Base-by-base conservation (phyloP, 208 protist species). In the Crithidia bombi region DNA sequence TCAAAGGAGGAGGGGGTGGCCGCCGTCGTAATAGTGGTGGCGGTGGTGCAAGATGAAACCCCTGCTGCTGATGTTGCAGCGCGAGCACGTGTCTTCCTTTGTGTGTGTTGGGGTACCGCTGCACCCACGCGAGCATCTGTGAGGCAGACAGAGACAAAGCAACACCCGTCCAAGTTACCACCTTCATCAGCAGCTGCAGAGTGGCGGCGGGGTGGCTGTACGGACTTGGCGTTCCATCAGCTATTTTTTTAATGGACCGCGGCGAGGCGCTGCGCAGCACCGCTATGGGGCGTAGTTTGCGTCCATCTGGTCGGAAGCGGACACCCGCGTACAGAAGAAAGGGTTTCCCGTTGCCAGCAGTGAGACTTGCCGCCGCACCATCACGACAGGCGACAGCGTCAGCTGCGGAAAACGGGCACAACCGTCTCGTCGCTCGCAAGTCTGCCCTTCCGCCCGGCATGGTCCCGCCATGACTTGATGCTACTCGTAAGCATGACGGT, bases 201-300 rank as follows among this genome's bases (percentile, higher is more conserved):
- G 62, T 36, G 6, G 44, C 17, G 12, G 33, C 35, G 21, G 36
- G 12, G 50, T 62, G 49, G 39, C 56, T 61, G 58, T 61, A 75
- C 15, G 51, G 57, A 32, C 49, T 51, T 14, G 75, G 80, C 30
- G 71, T 36, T 2, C 67, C 80, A 6, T 64, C 70, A 4, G 67
- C 69, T 41, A 75, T 55, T 15, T 26, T 58, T 15, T 43, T 38
- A 36, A 88, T 51, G n/a, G 79, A 78, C 5, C 36, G 54, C 17
- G 43, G 33, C 11, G 52, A 44, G 17, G 75, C 75, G 30, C 51
- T 63, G 44, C 83, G 80, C 64, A 92, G 58, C 2, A 73, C 55
- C 1, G 90, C 87, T 41, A 95, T 89, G 35, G 90, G 90, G 0
- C 90, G 85, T 32, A 95, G 75, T 68, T 92, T 92, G n/a, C 64